Evolutionary conservation across 169 alveolate genomes (phyloP).

Genomic region (Babesia sp.): DNA sequence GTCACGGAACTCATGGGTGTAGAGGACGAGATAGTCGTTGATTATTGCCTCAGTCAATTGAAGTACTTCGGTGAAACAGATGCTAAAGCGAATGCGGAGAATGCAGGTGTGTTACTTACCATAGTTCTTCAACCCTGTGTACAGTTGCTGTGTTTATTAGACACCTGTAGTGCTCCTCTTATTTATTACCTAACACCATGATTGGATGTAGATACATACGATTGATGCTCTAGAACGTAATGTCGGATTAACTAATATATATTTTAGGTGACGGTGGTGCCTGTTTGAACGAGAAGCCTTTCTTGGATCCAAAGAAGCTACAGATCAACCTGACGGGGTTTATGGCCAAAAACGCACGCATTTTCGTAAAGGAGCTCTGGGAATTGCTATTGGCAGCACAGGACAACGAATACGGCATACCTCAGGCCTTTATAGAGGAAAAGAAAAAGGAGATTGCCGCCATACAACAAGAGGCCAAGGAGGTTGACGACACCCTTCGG

Average conservation of each 20-base stretch:
- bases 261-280: conserved; percentile 62
- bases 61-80: conserved; percentile 67
- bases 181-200: too few species aligned
- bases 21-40: conserved; percentile 76
- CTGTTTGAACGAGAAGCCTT: conserved; percentile 60
- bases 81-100: conserved; percentile 66
- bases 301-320: conserved; percentile 61
- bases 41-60: conserved; percentile 74
- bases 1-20: conserved; percentile 79
- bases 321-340: conserved; percentile 67
- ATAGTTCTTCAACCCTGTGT: neutral
- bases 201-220: too few species aligned
- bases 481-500: conserved; percentile 1
- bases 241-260: neutral
- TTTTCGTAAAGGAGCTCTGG: conserved; percentile 66
- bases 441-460: conserved; percentile 44
- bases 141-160: neutral
- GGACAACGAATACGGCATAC: conserved; percentile 64
- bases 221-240: too few species aligned
- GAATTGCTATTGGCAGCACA: conserved; percentile 64
- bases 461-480: conserved; percentile 13
- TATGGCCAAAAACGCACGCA: conserved; percentile 69
- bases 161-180: too few species aligned
- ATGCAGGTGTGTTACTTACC: conserved; percentile 36
- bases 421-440: conserved; percentile 60